Conservation (phyloP, 371 early-diverging fungal species). For the Mortierella polycephala region DNA sequence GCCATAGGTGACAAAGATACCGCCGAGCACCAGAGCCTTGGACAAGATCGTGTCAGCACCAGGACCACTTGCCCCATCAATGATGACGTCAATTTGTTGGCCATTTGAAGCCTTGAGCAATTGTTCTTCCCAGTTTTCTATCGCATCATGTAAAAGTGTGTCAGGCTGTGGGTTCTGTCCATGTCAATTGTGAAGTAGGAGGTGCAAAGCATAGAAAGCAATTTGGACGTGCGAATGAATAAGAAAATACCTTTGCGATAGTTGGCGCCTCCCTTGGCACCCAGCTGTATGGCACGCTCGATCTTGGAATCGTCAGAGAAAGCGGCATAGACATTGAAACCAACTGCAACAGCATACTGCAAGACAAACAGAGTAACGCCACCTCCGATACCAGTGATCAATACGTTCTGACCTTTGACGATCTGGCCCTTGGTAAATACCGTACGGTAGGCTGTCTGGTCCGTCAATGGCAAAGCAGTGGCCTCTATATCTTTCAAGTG, state of each 20-base stretch:
- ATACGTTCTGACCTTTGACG: conserved; percentile 61
- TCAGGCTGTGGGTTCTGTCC: no score
- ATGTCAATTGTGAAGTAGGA: not conserved
- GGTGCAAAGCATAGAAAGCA: not conserved
- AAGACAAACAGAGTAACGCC: conserved; percentile 75
- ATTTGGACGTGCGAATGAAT: not conserved
- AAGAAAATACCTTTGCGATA: conserved; percentile 64
- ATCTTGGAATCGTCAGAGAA: conserved; percentile 71
- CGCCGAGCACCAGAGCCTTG: not conserved
- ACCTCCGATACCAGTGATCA: conserved; percentile 75
- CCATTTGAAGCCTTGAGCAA: conserved; percentile 3
- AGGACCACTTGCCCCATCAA: conserved; percentile 61
- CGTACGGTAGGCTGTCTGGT: conserved; percentile 70
- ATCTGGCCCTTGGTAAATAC: conserved; percentile 65
- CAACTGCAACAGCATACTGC: conserved; percentile 70
- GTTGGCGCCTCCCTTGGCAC: conserved; percentile 75
- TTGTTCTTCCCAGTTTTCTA: conserved; percentile 5
- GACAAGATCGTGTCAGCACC: conserved; percentile 15
- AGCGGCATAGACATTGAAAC: conserved; percentile 74
- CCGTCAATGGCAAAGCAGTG: conserved; percentile 72
- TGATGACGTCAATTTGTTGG: conserved; percentile 59
- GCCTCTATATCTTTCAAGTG: conserved; percentile 66
- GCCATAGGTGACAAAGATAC: conserved; percentile 8
- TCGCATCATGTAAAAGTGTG: not conserved
- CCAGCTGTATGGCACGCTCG: conserved; percentile 62